Conservation (phyloP, 2,329 filamentous ascomycete species). For the Ascochyta lentis region DNA sequence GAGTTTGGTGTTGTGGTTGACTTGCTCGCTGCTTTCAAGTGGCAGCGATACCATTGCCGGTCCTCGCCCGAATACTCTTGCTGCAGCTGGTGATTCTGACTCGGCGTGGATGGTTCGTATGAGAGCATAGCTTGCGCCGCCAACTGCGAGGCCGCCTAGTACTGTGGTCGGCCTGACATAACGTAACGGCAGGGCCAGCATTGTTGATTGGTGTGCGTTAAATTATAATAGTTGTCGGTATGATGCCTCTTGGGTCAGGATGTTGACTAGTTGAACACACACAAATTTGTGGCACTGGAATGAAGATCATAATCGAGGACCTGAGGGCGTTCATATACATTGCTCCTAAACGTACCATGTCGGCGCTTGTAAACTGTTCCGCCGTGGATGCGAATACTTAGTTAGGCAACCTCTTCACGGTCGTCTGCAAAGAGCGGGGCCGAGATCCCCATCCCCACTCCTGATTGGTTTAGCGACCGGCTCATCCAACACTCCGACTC, state of each 20-base stretch:
- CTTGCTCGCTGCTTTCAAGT: constrained; percentile 73
- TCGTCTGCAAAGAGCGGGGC: neutral
- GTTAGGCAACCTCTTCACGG: too few relatives aligned
- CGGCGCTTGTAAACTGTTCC: neutral
- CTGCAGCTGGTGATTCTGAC: constrained; percentile 3
- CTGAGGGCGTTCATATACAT: neutral
- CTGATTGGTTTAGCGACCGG: neutral
- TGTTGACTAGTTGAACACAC: neutral
- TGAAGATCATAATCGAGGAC: neutral
- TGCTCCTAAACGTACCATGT: neutral
- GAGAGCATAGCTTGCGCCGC: neutral
- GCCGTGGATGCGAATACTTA: too few relatives aligned
- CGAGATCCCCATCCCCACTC: neutral
- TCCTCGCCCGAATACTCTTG: constrained; percentile 16
- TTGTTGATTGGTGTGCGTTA: neutral
- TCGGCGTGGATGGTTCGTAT: constrained; percentile 16
- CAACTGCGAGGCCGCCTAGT: neutral
- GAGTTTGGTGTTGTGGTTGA: constrained; percentile 93
- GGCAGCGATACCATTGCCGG: constrained; percentile 84
- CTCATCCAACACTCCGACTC: neutral
- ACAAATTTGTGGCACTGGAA: neutral
- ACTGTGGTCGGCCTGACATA: neutral
- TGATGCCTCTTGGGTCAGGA: too few relatives aligned
- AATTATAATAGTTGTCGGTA: too few relatives aligned
- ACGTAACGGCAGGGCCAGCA: neutral